A percentile compares a stretch with the other conserved stretches of the same genome.
phyloP scores from a whole-genome alignment of 1,139 yeast genomes.

The Yamadazyma sp. region DNA sequence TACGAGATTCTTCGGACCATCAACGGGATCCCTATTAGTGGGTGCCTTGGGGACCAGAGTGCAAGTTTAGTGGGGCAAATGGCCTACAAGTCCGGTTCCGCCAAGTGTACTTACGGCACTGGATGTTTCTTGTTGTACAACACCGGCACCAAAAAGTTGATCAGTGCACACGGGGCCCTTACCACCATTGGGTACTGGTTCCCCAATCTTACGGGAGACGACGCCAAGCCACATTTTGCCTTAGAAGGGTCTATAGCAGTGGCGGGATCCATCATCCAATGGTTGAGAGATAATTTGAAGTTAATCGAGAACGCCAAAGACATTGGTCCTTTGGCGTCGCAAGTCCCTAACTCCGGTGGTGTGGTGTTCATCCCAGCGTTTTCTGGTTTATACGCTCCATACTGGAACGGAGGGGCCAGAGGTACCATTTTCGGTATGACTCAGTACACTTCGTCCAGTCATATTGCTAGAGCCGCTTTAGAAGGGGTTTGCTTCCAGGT shows the following conservation, averaged over 20 bases:
- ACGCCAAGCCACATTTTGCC: constrained; percentile 76
- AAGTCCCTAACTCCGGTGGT: constrained; percentile 82
- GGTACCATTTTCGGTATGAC: constrained; percentile 94
- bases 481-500: constrained; percentile 97
- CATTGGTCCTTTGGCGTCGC: constrained; percentile 86
- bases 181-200: constrained; percentile 92
- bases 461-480: constrained; percentile 89
- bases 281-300: constrained; percentile 90
- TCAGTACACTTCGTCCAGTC: constrained; percentile 82
- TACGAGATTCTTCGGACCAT: constrained; percentile 50
- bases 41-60: constrained; percentile 93
- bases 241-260: constrained; percentile 95
- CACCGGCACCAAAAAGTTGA: constrained; percentile 68
- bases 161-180: constrained; percentile 76
- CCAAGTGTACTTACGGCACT: constrained; percentile 97
- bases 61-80: constrained; percentile 93
- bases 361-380: constrained; percentile 95
- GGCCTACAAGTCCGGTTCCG: constrained; percentile 81
- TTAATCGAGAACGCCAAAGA: constrained; percentile 81
- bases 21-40: constrained; percentile 72
- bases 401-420: constrained; percentile 92
- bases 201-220: constrained; percentile 55
- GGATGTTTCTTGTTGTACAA: constrained; percentile 91
- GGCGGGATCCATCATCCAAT: constrained; percentile 92
- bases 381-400: constrained; percentile 92